Conservation (phyloP, 352 stramenopile species). For the Elongisporangium anandrum region DNA sequence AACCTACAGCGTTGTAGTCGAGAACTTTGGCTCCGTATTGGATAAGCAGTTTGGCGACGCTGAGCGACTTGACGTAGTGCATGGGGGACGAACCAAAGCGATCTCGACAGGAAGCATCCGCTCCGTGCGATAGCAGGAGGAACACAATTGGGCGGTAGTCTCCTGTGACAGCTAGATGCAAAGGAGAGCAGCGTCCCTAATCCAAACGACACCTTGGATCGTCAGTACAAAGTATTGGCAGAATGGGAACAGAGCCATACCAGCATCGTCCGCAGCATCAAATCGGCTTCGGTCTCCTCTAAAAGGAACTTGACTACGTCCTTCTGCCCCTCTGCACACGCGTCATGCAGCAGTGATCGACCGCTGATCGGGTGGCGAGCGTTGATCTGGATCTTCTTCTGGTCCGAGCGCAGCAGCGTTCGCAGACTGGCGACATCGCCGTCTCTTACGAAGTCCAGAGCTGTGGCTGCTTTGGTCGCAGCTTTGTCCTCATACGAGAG, state of each 20-base stretch:
- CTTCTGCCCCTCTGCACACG: slow-evolving; percentile 40
- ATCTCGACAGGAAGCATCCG: slow-evolving; percentile 46
- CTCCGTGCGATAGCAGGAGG: slow-evolving; percentile 60
- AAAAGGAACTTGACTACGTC: slow-evolving; percentile 55
- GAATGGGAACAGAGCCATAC: slow-evolving; percentile 12
- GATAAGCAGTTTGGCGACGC: slow-evolving; percentile 55
- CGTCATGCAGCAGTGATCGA: slow-evolving; percentile 59
- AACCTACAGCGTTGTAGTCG: slow-evolving; percentile 58
- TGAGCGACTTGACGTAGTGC: slow-evolving; percentile 67
- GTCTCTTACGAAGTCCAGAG: slow-evolving; percentile 25
- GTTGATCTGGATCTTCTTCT: slow-evolving; percentile 25
- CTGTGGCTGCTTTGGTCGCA: slow-evolving; percentile 1
- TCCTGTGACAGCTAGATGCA: slow-evolving; percentile 58
- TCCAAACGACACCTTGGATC: not conserved
- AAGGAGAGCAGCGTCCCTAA: slow-evolving; percentile 51
- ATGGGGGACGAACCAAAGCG: slow-evolving; percentile 61
- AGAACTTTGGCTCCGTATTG: slow-evolving; percentile 55
- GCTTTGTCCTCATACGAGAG: slow-evolving; percentile 3
- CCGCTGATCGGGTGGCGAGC: slow-evolving; percentile 24
- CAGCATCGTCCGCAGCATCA: slow-evolving; percentile 66
- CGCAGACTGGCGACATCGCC: slow-evolving; percentile 23
- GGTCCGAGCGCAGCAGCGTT: slow-evolving; percentile 12
- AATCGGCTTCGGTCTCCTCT: slow-evolving; percentile 31
- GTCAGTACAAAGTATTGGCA: not conserved
- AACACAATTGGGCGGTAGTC: slow-evolving; percentile 61